Evolutionary conservation across 768 basidiomycete genomes (phyloP).

Genomic region (Rhodotorula diobovata): DNA sequence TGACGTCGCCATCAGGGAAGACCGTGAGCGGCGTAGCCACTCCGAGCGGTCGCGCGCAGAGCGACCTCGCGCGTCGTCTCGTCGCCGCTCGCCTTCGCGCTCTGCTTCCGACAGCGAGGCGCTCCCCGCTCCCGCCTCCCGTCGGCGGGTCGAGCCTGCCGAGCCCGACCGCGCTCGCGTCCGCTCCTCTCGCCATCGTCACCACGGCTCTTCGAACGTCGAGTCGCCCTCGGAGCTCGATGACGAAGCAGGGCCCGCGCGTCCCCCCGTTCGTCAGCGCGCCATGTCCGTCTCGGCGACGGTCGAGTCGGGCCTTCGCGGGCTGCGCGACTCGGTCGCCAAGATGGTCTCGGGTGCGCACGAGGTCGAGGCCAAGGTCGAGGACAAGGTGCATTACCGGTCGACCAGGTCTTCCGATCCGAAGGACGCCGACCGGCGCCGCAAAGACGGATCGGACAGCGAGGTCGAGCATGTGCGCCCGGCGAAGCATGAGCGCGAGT

Average conservation of each 20-base stretch:
- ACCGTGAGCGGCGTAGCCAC: background rate
- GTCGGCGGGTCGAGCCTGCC: background rate
- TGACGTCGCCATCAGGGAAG: background rate
- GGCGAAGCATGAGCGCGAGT: background rate
- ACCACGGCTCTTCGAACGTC: conserved; percentile 15
- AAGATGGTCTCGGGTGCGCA: conserved; percentile 15
- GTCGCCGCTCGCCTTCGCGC: background rate
- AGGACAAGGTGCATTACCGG: background rate
- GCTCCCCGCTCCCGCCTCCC: background rate
- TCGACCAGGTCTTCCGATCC: background rate
- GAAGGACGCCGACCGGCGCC: background rate
- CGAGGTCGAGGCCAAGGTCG: background rate
- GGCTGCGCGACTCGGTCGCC: conserved; percentile 23
- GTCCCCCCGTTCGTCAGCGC: conserved; percentile 6
- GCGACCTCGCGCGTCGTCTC: background rate
- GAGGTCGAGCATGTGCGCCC: conserved; percentile 7
- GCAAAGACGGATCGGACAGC: background rate
- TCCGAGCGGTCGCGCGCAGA: background rate
- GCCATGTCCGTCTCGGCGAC: conserved; percentile 26
- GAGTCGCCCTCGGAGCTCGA: conserved; percentile 9
- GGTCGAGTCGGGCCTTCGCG: conserved; percentile 16
- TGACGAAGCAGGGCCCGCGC: background rate
- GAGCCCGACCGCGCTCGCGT: background rate
- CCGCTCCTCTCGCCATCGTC: conserved; percentile 10
- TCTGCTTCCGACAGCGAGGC: background rate